Percentiles rank a stretch among this genome's conserved stretches.
These are phyloP conservation scores for Baorangia bicolor DNA, from an alignment of 768 basidiomycete genomes.

Conservation along the genomic window DNA sequence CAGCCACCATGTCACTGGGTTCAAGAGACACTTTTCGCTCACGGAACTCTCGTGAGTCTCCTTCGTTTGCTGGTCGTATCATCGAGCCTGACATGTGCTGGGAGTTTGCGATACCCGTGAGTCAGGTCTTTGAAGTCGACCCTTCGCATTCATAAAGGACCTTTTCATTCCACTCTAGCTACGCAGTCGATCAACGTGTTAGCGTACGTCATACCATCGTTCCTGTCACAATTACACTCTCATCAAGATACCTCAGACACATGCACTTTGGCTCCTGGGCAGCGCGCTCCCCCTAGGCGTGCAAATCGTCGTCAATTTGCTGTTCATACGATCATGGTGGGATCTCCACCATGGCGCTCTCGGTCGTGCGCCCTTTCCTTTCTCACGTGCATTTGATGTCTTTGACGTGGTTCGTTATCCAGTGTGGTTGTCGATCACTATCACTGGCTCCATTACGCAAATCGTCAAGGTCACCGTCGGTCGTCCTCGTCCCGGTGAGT, in stretches of 20 bases:
- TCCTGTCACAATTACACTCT: neutral
- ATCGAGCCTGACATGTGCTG: conserved; percentile 14
- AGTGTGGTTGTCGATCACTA: conserved; percentile 70
- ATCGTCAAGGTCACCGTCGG: conserved; percentile 83
- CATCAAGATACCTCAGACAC: conserved; percentile 20
- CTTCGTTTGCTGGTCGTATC: neutral
- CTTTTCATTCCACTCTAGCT: conserved; percentile 36
- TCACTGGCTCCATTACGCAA: conserved; percentile 80
- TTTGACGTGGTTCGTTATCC: conserved; percentile 1
- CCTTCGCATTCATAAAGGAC: neutral
- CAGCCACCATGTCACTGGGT: conserved; percentile 56
- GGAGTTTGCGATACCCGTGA: conserved; percentile 40
- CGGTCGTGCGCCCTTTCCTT: conserved; percentile 20
- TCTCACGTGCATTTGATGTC: too few species aligned
- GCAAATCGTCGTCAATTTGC: conserved; percentile 63
- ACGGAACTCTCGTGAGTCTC: conserved; percentile 66
- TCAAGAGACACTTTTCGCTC: conserved; percentile 75
- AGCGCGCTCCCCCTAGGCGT: conserved; percentile 59
- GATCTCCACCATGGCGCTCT: conserved; percentile 73
- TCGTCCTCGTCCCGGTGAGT: conserved; percentile 77
- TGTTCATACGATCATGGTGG: conserved; percentile 83
- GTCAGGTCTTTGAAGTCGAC: conserved; percentile 6
- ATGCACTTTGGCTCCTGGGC: conserved; percentile 44
- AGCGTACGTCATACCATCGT: conserved; percentile 35
- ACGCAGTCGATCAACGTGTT: conserved; percentile 69